phyloP scores from a whole-genome alignment of 306 rosid species.

The Fagus sylvatica region DNA sequence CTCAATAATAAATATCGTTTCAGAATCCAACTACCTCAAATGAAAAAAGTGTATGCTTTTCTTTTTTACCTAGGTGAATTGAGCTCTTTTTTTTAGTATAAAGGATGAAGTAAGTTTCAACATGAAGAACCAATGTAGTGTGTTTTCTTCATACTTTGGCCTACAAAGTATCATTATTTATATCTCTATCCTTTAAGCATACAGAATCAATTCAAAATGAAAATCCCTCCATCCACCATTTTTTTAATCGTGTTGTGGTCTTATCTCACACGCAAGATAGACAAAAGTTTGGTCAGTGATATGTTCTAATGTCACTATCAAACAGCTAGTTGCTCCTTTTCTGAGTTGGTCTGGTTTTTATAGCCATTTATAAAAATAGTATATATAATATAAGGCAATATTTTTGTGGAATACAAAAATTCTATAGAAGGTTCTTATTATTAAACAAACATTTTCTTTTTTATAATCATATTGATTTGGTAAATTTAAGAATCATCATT shows the following conservation, averaged over 20 bases:
- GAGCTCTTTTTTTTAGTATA: background rate
- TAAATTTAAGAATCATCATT: too few relatives aligned
- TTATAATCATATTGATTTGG: too few relatives aligned
- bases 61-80: background rate
- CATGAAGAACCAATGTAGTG: background rate
- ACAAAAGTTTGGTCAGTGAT: background rate
- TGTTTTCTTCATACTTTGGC: background rate
- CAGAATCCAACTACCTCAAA: too few relatives aligned
- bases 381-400: background rate
- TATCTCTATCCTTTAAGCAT: background rate
- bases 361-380: background rate
- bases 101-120: background rate
- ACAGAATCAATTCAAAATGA: conserved; percentile 3
- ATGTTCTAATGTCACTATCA: background rate
- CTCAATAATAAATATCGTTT: too few relatives aligned
- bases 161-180: background rate
- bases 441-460: background rate
- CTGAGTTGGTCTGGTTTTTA: background rate
- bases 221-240: background rate
- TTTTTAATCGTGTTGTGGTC: background rate
- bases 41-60: too few relatives aligned
- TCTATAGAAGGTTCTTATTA: background rate
- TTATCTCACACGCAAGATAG: background rate
- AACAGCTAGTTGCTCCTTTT: background rate
- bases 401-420: background rate